A percentile compares a stretch with the other conserved stretches of the same genome.
phyloP scores from a whole-genome alignment of 2,329 filamentous ascomycete species.

The Pestalotiopsis sp. region DNA sequence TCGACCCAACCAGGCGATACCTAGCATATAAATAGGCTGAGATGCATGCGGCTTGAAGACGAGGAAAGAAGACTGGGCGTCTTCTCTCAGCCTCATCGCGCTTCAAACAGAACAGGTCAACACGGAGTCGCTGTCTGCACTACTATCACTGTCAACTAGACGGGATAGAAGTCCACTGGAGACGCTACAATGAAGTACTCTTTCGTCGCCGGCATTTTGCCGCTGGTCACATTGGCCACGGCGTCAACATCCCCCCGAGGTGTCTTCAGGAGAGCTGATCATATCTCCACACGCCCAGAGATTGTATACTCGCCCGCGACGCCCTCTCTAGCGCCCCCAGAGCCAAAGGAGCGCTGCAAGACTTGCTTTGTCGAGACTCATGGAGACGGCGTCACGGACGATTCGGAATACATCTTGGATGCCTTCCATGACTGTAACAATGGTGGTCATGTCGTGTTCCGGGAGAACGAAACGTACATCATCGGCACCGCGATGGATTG shows the following conservation, averaged over 20 bases:
- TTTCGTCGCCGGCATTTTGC: not conserved
- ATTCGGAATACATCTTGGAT: conserved; percentile 9
- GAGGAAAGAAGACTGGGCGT: not conserved
- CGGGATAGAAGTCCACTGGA: not conserved
- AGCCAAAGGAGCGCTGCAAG: conserved; percentile 11
- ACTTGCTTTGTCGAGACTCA: conserved; percentile 13
- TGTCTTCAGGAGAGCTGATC: conserved; percentile 2
- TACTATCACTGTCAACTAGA: not conserved
- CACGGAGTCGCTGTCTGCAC: not conserved
- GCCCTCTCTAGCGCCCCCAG: not conserved
- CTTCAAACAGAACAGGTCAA: not conserved
- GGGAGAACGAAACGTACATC: conserved; percentile 55
- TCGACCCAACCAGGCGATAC: not conserved
- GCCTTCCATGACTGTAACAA: conserved; percentile 42
- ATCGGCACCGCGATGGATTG: conserved; percentile 65
- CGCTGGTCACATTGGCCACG: not conserved
- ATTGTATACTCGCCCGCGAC: conserved; percentile 13
- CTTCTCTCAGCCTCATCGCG: conserved; percentile 1
- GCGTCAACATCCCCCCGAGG: not conserved
- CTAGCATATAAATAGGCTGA: not conserved
- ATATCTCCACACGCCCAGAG: conserved; percentile 10
- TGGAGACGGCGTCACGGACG: conserved; percentile 13
- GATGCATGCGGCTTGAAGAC: not conserved
- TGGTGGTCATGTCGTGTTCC: conserved; percentile 61
- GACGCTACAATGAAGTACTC: conserved; percentile 8